phyloP scores from a whole-genome alignment of 352 stramenopile genomes.

The Peronospora farinosa region DNA sequence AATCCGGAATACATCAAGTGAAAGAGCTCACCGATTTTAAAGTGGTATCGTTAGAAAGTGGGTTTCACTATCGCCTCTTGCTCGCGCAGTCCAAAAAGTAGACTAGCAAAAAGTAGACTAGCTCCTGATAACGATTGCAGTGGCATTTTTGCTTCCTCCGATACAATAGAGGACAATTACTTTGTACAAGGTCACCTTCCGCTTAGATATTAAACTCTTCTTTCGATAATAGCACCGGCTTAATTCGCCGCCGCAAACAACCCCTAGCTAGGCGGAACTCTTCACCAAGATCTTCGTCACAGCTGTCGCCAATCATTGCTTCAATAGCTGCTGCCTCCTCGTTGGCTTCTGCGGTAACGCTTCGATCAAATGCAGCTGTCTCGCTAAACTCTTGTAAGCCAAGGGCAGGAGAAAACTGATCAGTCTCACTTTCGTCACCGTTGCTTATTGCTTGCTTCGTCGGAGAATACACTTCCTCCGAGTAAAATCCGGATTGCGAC shows the following conservation, averaged over 20 bases:
- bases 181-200: conserved; percentile 17
- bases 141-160: conserved; percentile 19
- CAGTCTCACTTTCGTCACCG: conserved; percentile 17
- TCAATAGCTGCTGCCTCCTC: conserved; percentile 13
- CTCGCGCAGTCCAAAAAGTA: conserved; percentile 35
- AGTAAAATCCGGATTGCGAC: conserved; percentile 24
- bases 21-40: conserved; percentile 32
- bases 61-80: conserved; percentile 66
- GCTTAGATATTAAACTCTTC: conserved; percentile 58
- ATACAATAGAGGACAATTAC: conserved; percentile 23
- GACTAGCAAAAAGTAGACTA: conserved; percentile 17
- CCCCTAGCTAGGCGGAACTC: conserved; percentile 29
- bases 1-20: conserved; percentile 44
- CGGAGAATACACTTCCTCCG: conserved; percentile 17
- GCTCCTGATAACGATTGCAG: conserved; percentile 14
- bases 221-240: conserved; percentile 40
- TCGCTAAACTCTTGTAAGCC: conserved; percentile 40
- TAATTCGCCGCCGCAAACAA: conserved; percentile 43
- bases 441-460: conserved; percentile 18
- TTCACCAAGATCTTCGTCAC: conserved; percentile 19
- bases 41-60: conserved; percentile 59
- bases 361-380: conserved; percentile 37
- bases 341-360: conserved; percentile 21
- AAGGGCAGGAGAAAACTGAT: conserved; percentile 19
- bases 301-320: conserved; percentile 21